Evolutionary conservation across 1,284 basidiomycete species (phyloP), one percentile per base, ranked within the genome.

Genomic region (Xerocomus amazonicus): DNA sequence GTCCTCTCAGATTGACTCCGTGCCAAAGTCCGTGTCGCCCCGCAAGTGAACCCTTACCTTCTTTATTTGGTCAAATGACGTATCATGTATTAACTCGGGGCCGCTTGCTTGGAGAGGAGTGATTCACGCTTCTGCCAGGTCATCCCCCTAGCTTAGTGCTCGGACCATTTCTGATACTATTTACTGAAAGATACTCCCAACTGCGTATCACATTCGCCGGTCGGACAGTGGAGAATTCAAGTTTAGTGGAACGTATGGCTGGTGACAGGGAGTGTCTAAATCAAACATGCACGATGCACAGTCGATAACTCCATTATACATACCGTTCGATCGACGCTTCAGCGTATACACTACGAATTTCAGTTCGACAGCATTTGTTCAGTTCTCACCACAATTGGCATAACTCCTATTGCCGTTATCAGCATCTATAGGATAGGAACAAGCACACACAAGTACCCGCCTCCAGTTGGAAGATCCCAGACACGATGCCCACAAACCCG

Each of bases 401-500:
- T 29, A 14, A 68, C 52, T n/a, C 67, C 63, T 65, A 35, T 13
- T 13, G 33, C 4, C 45, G 0, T 19, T 13, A 10, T 66, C 19
- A 56, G 57, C 17, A 5, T 44, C 13, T n/a, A 12, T 23, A 7
- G 4, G 37, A 9, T 32, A 8, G 19, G n/a, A n/a, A n/a, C n/a
- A n/a, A 26, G 26, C 8, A 17, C 47, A 23, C 5, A 16, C 28
- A 33, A 43, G 17, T 16, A 60, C 72, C 57, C 49, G 78, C 85
- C 84, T 68, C 85, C 84, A 9, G 83, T 85, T 0, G 77, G 76
- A 16, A 87, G 68, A 2, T 56, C 34, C 58, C 78, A 82, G 14
- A 51, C 45, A 2, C 56, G 59, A 10, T 79, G 73, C 9, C 73
- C 75, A 44, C 79, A 65, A 0, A 72, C 70, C 1, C 58, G 65